These are phyloP conservation scores for Stenocarpella maydis DNA, from an alignment of 2,329 filamentous ascomycete genomes.

Conservation along the genomic window DNA sequence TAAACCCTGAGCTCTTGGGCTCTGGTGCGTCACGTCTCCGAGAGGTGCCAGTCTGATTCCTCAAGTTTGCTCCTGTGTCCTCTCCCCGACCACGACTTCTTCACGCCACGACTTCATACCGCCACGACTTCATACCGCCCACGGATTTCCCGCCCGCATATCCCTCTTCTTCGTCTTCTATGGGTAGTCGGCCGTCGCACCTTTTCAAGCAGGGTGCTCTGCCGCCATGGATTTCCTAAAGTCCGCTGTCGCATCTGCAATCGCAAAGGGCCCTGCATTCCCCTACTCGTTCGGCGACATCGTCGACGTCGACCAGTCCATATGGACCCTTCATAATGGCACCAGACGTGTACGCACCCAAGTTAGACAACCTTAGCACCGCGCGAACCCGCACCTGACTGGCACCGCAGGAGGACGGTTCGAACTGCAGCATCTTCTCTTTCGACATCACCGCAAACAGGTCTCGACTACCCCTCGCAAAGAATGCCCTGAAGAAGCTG, in stretches of 20 bases:
- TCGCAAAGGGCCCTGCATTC: constrained; percentile 92
- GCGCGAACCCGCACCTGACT: constrained; percentile 18
- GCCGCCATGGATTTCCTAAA: constrained; percentile 92
- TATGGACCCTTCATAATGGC: constrained; percentile 96
- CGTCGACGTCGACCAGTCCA: constrained; percentile 90
- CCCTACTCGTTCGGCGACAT: constrained; percentile 93
- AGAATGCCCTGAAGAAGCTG: constrained; percentile 92
- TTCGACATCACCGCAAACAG: constrained; percentile 89
- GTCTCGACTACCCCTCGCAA: constrained; percentile 83
- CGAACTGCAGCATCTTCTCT: constrained; percentile 94
- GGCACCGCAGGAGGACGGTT: constrained; percentile 81
- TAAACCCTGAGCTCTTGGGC: background rate
- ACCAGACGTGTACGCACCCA: constrained; percentile 76
- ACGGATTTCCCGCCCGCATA: constrained; percentile 1
- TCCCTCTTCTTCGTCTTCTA: constrained; percentile 30
- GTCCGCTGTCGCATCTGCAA: constrained; percentile 95
- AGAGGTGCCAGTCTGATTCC: too few species aligned
- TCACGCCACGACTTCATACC: too few species aligned
- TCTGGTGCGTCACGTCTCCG: background rate
- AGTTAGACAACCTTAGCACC: background rate
- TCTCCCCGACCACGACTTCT: background rate
- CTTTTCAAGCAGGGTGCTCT: constrained; percentile 21
- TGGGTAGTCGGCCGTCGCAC: constrained; percentile 23
- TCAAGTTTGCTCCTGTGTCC: constrained; percentile 1
- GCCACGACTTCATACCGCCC: too few species aligned